Conservation (phyloP, 192 early-diverging fungal species). For the Coemansia sp. region DNA sequence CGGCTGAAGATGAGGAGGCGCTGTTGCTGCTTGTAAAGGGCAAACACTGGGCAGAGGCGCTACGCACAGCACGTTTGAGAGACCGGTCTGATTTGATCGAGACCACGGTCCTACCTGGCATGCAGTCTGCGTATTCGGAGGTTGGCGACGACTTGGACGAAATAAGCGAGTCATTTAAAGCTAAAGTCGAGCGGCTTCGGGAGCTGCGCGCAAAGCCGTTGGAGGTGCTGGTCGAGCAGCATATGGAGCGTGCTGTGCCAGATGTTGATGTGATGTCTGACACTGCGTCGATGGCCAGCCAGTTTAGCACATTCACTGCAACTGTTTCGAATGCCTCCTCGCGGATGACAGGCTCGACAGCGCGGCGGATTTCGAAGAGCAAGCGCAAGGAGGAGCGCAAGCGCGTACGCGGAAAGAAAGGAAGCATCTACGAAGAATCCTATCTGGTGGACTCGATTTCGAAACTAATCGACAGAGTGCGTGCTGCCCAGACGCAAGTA, state of each 20-base stretch:
- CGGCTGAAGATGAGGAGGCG: conserved; percentile 69
- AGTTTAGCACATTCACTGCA: conserved; percentile 77
- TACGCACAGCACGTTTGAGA: conserved; percentile 63
- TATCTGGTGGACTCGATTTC: conserved; percentile 74
- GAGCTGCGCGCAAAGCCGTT: conserved; percentile 41
- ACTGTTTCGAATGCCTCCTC: conserved; percentile 65
- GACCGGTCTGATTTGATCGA: conserved; percentile 72
- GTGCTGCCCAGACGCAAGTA: conserved; percentile 55
- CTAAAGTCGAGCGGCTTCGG: conserved; percentile 25
- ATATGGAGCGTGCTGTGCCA: conserved; percentile 7
- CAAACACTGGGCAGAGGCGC: conserved; percentile 75
- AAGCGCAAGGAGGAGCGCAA: conserved; percentile 74
- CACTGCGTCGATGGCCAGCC: conserved; percentile 90
- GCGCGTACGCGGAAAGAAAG: conserved; percentile 85
- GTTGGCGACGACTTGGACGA: conserved; percentile 49
- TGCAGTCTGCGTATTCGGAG: conserved; percentile 47
- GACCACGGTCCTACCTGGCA: conserved; percentile 71
- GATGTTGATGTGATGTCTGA: conserved; percentile 91
- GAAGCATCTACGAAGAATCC: conserved; percentile 88
- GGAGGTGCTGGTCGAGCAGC: conserved; percentile 49
- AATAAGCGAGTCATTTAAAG: conserved; percentile 27
- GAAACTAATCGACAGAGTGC: conserved; percentile 32
- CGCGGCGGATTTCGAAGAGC: conserved; percentile 57
- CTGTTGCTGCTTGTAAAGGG: conserved; percentile 72
- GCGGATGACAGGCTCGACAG: conserved; percentile 64